These are phyloP conservation scores for Xylaria digitata DNA, from an alignment of 2,329 filamentous ascomycete species.

Conservation along the genomic window DNA sequence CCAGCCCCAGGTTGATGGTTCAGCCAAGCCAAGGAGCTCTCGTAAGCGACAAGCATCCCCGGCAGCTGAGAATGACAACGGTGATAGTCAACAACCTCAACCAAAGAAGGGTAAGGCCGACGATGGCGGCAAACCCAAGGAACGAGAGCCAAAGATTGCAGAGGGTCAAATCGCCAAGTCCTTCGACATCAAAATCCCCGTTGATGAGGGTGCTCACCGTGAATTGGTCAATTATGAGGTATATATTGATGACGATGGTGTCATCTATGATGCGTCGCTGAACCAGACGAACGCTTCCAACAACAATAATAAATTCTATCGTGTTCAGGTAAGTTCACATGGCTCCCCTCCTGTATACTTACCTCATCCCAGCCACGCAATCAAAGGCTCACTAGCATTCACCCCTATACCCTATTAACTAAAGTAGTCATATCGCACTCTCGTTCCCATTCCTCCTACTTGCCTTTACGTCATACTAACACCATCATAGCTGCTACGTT, in stretches of 20 bases:
- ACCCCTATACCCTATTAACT: background rate
- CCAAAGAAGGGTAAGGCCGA: constrained; percentile 51
- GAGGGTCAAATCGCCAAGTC: constrained; percentile 61
- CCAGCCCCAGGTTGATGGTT: constrained; percentile 22
- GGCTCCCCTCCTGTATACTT: background rate
- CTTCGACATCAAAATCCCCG: constrained; percentile 59
- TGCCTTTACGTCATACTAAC: constrained; percentile 14
- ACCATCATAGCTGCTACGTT: constrained; percentile 57
- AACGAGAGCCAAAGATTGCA: constrained; percentile 38
- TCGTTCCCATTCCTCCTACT: constrained; percentile 9
- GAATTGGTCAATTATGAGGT: constrained; percentile 60
- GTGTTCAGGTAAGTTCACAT: constrained; percentile 67
- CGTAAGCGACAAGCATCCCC: constrained; percentile 43
- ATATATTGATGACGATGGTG: constrained; percentile 71
- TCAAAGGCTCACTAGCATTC: background rate
- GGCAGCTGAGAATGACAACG: constrained; percentile 38
- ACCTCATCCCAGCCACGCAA: background rate
- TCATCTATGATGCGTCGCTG: constrained; percentile 82
- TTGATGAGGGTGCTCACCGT: constrained; percentile 60
- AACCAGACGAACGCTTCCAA: constrained; percentile 78
- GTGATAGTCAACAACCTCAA: constrained; percentile 43
- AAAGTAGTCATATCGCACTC: background rate
- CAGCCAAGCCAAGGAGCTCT: constrained; percentile 32
- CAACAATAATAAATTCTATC: constrained; percentile 89
- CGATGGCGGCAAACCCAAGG: constrained; percentile 38